Percentiles rank a stretch among this genome's conserved stretches.
These are phyloP conservation scores for Syncephalastrum racemosum DNA, from an alignment of 371 early-diverging fungal genomes.

Conservation along the genomic window DNA sequence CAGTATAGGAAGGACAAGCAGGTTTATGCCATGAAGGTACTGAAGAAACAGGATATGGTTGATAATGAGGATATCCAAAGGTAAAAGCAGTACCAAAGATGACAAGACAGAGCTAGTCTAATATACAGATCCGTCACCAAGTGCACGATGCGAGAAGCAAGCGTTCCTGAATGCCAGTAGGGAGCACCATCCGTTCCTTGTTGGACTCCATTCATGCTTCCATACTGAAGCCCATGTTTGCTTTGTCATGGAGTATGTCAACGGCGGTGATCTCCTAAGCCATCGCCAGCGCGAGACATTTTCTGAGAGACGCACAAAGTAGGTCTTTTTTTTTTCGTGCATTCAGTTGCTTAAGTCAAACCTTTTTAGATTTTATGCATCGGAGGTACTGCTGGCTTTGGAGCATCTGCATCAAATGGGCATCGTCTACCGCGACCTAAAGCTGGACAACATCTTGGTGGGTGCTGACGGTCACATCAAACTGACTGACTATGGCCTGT, in stretches of 20 bases:
- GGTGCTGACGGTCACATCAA: slow-evolving; percentile 95
- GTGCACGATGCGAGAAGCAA: slow-evolving; percentile 90
- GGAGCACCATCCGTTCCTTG: slow-evolving; percentile 94
- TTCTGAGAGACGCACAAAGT: slow-evolving; percentile 82
- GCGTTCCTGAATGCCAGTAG: slow-evolving; percentile 87
- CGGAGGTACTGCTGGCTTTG: slow-evolving; percentile 94
- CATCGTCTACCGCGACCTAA: slow-evolving; percentile 98
- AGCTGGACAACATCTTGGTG: slow-evolving; percentile 97
- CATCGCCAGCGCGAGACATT: slow-evolving; percentile 89
- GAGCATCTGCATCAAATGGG: slow-evolving; percentile 94
- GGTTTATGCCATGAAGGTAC: slow-evolving; percentile 95
- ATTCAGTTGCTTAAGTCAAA: not conserved
- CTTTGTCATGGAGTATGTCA: slow-evolving; percentile 99
- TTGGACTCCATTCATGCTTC: slow-evolving; percentile 95
- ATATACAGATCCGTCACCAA: slow-evolving; percentile 15
- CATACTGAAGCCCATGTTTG: slow-evolving; percentile 92
- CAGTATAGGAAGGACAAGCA: slow-evolving; percentile 78
- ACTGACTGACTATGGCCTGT: slow-evolving; percentile 98
- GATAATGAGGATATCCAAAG: slow-evolving; percentile 91
- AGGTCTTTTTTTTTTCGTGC: slow-evolving; percentile 11
- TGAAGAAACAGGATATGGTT: slow-evolving; percentile 95
- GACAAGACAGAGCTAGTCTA: not conserved
- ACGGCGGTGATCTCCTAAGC: slow-evolving; percentile 99
- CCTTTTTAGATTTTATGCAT: slow-evolving; percentile 82
- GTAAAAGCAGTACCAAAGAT: slow-evolving; percentile 18